phyloP scores from a whole-genome alignment of 1,284 basidiomycete genomes.

The Clitocybe nebularis region DNA sequence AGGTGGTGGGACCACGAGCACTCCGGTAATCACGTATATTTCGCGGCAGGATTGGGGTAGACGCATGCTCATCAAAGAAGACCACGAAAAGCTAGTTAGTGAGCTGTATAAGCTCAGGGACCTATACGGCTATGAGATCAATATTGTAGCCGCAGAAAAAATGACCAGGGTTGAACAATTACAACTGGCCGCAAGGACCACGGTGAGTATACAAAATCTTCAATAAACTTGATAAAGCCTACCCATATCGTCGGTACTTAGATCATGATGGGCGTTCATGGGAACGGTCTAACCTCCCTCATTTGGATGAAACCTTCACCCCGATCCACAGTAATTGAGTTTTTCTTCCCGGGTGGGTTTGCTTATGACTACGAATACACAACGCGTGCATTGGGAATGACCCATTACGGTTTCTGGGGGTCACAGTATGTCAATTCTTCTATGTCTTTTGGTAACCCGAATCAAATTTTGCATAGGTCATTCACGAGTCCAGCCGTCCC shows the following conservation, averaged over 20 bases:
- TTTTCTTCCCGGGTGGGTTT: conserved; percentile 83
- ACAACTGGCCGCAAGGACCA: conserved; percentile 72
- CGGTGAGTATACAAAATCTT: conserved; percentile 43
- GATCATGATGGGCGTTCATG: conserved; percentile 88
- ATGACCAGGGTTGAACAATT: conserved; percentile 78
- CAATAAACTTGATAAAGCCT: neutral
- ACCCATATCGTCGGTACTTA: conserved; percentile 30
- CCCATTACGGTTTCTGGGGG: conserved; percentile 83
- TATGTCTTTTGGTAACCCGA: neutral
- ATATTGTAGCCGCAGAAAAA: conserved; percentile 80
- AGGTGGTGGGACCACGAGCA: conserved; percentile 34
- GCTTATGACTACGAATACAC: conserved; percentile 85
- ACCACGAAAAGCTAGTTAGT: conserved; percentile 63
- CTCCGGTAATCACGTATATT: conserved; percentile 82
- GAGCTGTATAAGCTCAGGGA: conserved; percentile 65
- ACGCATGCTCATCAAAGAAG: conserved; percentile 59
- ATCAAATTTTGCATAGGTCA: conserved; percentile 27
- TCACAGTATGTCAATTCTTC: conserved; percentile 28
- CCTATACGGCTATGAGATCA: conserved; percentile 77
- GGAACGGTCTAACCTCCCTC: conserved; percentile 79
- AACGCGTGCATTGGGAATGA: conserved; percentile 76
- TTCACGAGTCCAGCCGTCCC: conserved; percentile 50
- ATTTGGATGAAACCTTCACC: conserved; percentile 83
- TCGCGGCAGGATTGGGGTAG: conserved; percentile 85
- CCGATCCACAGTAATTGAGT: conserved; percentile 80